phyloP scores from a whole-genome alignment of 306 rosid genomes.

The Glycyrrhiza uralensis region DNA sequence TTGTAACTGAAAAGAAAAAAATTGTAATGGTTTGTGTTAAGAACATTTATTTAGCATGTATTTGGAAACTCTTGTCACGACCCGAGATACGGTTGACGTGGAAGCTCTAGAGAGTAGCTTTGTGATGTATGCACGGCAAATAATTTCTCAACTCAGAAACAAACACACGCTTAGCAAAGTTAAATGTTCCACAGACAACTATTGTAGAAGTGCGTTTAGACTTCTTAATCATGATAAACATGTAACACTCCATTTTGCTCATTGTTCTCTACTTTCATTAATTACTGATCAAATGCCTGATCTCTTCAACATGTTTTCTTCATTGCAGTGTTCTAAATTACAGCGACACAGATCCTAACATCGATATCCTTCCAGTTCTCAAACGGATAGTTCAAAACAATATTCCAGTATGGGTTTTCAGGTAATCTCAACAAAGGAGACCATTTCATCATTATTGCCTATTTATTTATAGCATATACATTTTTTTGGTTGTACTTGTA shows the following conservation, averaged over 20 bases:
- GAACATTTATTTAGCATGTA: too few species aligned
- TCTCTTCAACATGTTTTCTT: constrained; percentile 6
- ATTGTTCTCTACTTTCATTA: neutral
- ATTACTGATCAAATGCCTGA: constrained; percentile 13
- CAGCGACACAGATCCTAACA: constrained; percentile 52
- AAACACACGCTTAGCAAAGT: too few species aligned
- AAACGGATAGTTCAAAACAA: constrained; percentile 60
- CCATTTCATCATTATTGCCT: neutral
- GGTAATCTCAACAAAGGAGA: constrained; percentile 41
- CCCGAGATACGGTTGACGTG: too few species aligned
- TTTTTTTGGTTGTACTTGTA: neutral
- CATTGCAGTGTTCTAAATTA: constrained; percentile 58
- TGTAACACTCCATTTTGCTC: neutral
- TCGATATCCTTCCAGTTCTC: constrained; percentile 73
- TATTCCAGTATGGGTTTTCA: constrained; percentile 88
- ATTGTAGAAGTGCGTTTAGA: too few species aligned
- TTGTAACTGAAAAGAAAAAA: too few species aligned
- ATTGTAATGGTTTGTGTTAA: too few species aligned
- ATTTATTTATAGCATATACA: neutral
- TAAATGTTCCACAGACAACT: too few species aligned
- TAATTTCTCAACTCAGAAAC: too few species aligned
- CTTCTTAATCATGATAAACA: neutral
- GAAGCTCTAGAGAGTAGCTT: too few species aligned
- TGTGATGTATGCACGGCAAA: too few species aligned
- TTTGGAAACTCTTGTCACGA: too few species aligned